Evolutionary conservation across 192 early-diverging fungal genomes (phyloP), one percentile per base, ranked within the genome.

Genomic region (Mortierella antarctica): DNA sequence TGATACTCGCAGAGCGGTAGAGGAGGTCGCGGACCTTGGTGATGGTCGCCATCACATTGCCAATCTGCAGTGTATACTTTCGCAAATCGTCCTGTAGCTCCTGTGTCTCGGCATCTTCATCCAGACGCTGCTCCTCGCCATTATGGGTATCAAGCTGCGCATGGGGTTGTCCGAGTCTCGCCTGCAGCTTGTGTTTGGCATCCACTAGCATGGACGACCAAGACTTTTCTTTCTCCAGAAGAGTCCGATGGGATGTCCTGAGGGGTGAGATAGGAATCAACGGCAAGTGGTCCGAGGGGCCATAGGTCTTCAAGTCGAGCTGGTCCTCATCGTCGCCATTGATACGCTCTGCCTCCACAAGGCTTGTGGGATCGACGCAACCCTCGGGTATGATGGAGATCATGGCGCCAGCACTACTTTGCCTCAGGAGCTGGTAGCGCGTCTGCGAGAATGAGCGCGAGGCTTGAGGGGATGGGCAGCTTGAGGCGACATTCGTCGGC

Each of bases 221-320:
- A 0, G 65, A 68, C 58, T 76, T 80, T 80, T 87, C 84, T 46
- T 83, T 82, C 66, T 89, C 83, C 13, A 89, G 61, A 59, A 72
- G 65, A 31, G 82, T 67, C 51, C 88, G 82, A n/a, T 74, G 80
- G 15, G 82, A 80, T 39, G 67, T 76, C 39, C 86, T 51, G 2
- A 89, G 65, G 23, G 88, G 88, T n/a, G 85, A 84, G 8, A 82
- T 70, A 21, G 88, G 88, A 42, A 89, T 89, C 62, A 81, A 78
- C 1, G 88, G 88, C 12, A 89, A 67, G 56, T 86, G 84, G 62
- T 89, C 85, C 1, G 74, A 64, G 39, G 65, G 67, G 6, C 70
- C 67, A 47, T 76, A 76, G 0, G 62, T 68, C 67, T 76, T 76
- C 31, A 52, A 61, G 13, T 63, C 65, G 17, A 75, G 65, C 60